Conservation (phyloP, 2,329 filamentous ascomycete genomes). For the Aspergillus uvarum region DNA sequence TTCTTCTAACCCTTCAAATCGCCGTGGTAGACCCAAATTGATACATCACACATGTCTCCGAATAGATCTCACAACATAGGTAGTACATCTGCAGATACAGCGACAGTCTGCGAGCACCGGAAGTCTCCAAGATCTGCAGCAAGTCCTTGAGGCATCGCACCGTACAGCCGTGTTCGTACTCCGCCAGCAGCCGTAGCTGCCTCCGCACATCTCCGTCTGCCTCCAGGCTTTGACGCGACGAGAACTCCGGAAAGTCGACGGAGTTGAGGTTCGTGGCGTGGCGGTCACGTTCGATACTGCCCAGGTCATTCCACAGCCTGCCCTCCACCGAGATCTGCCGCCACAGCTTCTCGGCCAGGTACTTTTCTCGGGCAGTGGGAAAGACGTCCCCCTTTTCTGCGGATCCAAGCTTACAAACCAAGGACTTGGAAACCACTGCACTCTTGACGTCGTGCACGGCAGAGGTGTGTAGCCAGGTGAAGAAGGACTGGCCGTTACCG, state of each 20-base stretch:
- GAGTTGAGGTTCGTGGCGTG: neutral
- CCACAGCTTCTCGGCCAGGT: neutral
- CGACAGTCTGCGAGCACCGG: too few species aligned
- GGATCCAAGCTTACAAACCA: neutral
- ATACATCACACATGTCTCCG: too few species aligned
- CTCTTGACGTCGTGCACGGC: neutral
- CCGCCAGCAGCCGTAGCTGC: too few species aligned
- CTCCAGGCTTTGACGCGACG: neutral
- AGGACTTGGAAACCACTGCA: neutral
- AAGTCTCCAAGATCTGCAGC: too few species aligned
- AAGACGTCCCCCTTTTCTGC: slow-evolving; percentile 2
- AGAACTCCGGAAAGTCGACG: neutral
- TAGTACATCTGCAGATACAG: too few species aligned
- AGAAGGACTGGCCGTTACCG: neutral
- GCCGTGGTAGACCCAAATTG: too few species aligned
- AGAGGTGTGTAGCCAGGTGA: neutral
- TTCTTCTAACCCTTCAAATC: too few species aligned
- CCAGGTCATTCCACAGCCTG: neutral
- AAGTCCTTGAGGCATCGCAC: too few species aligned
- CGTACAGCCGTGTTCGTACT: too few species aligned
- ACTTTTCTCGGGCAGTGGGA: neutral
- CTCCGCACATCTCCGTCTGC: neutral
- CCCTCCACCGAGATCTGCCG: neutral
- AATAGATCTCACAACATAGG: too few species aligned
- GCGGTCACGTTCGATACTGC: neutral